These are phyloP conservation scores for Mrakia hoshinonis DNA, from an alignment of 768 basidiomycete species.

Conservation along the genomic window DNA sequence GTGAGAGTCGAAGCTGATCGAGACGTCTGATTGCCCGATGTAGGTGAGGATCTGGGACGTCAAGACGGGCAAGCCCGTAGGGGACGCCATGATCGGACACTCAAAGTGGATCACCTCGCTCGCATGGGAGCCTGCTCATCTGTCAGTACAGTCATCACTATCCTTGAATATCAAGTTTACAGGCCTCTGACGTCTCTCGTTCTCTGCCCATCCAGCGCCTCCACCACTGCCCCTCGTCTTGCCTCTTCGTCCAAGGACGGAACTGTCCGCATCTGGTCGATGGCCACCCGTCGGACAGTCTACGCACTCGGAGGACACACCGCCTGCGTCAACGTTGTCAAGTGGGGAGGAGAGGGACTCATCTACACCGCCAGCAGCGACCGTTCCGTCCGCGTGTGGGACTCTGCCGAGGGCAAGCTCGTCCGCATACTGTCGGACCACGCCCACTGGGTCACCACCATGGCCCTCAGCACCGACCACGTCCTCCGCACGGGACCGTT, in stretches of 20 bases:
- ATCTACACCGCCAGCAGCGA: slow-evolving; percentile 94
- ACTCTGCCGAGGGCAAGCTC: slow-evolving; percentile 72
- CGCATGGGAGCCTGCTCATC: slow-evolving; percentile 91
- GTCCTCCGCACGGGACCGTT: slow-evolving; percentile 89
- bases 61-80: slow-evolving; percentile 75
- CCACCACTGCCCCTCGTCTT: slow-evolving; percentile 56
- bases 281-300: slow-evolving; percentile 58
- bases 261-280: slow-evolving; percentile 90
- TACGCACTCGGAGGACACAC: slow-evolving; percentile 88
- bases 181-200: not conserved
- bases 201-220: not conserved
- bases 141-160: slow-evolving; percentile 48
- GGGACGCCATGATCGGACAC: slow-evolving; percentile 84
- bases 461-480: slow-evolving; percentile 91
- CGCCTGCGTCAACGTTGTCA: slow-evolving; percentile 86
- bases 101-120: slow-evolving; percentile 93
- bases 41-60: slow-evolving; percentile 87
- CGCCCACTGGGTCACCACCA: slow-evolving; percentile 97
- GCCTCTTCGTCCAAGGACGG: slow-evolving; percentile 95
- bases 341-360: slow-evolving; percentile 87
- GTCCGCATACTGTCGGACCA: slow-evolving; percentile 84
- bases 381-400: slow-evolving; percentile 89
- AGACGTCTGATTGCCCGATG: not conserved
- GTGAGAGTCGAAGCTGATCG: not conserved
- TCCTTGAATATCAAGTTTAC: not conserved